Evolutionary conservation across 2,329 filamentous ascomycete genomes (phyloP).

Genomic region (Diaporthe helianthi): DNA sequence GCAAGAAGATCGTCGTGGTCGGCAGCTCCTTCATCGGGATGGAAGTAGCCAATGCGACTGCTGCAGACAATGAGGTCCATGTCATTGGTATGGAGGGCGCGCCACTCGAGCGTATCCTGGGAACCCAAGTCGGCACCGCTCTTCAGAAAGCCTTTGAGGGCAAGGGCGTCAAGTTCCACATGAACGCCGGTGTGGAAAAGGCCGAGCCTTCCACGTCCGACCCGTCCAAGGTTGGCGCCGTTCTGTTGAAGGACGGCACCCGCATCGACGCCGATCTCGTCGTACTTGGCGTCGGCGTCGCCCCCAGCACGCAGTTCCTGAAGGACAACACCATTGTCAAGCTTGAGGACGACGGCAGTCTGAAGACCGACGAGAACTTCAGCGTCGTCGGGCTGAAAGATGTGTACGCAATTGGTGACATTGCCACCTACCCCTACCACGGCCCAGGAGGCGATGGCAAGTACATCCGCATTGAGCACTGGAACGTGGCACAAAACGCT

Average conservation of each 20-base stretch:
- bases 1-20: constrained; percentile 91
- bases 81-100: constrained; percentile 88
- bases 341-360: constrained; percentile 84
- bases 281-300: constrained; percentile 88
- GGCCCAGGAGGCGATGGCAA: constrained; percentile 82
- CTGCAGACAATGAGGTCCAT: constrained; percentile 81
- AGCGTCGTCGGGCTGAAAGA: constrained; percentile 77
- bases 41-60: constrained; percentile 88
- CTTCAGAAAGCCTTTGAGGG: constrained; percentile 82
- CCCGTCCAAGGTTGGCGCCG: constrained; percentile 76
- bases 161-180: constrained; percentile 87
- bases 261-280: constrained; percentile 86
- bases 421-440: constrained; percentile 92
- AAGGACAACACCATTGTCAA: constrained; percentile 72
- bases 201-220: constrained; percentile 75
- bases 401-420: constrained; percentile 94
- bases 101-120: constrained; percentile 87
- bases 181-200: constrained; percentile 82
- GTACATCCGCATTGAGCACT: constrained; percentile 89
- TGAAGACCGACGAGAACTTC: constrained; percentile 82
- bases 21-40: constrained; percentile 98
- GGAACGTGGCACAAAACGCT: constrained; percentile 96
- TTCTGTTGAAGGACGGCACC: constrained; percentile 86
- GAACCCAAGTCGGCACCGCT: constrained; percentile 78
- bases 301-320: constrained; percentile 84